A percentile compares a stretch with the other conserved stretches of the same genome.
phyloP scores from a whole-genome alignment of 345 rosid species.

The Acer negundo region DNA sequence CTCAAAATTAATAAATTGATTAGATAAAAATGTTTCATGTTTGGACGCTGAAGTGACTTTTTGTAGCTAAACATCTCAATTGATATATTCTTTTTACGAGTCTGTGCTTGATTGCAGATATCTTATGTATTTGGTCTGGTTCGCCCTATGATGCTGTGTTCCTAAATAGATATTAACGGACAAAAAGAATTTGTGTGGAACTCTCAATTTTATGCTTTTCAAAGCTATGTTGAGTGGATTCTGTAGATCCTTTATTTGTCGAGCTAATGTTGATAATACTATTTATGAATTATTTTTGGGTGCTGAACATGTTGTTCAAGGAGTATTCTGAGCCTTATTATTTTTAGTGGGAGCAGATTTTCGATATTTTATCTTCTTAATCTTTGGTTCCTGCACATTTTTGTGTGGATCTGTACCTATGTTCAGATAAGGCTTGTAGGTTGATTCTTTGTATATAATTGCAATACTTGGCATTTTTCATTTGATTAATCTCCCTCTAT shows the following conservation, averaged over 20 bases:
- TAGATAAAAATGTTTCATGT: not conserved
- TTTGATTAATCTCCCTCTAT: not conserved
- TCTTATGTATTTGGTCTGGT: not conserved
- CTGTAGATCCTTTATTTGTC: not conserved
- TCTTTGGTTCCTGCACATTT: not conserved
- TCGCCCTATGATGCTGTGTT: not conserved
- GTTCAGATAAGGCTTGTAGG: not conserved
- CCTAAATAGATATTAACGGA: not conserved
- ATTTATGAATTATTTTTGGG: not conserved
- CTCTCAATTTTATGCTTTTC: not conserved
- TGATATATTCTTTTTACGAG: not conserved
- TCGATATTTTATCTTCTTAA: not conserved
- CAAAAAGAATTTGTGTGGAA: not conserved
- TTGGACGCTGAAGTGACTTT: not conserved
- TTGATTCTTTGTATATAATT: not conserved
- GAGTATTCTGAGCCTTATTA: not conserved
- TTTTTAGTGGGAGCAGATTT: not conserved
- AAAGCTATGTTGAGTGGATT: constrained; percentile 1
- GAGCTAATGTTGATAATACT: not conserved
- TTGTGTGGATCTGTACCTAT: not conserved
- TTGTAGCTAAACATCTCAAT: not conserved
- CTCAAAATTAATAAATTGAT: constrained; percentile 3
- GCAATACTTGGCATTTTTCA: not conserved
- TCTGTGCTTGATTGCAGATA: not conserved
- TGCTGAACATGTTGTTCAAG: constrained; percentile 2